Evolutionary conservation across 345 rosid species (phyloP), one percentile per base, ranked within the genome.

Genomic region (Bruguiera sexangula): DNA sequence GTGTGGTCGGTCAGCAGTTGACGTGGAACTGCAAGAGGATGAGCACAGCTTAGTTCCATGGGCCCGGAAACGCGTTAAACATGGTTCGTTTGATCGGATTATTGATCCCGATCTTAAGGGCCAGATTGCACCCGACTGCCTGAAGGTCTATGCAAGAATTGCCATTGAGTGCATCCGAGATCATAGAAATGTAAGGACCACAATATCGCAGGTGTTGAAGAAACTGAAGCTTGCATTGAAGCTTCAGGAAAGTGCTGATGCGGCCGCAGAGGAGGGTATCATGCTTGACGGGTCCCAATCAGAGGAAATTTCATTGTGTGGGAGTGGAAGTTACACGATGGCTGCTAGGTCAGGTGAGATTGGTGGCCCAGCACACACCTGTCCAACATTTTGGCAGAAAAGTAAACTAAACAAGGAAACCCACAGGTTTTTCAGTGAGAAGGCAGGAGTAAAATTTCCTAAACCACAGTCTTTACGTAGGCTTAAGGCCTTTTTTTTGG

Each of bases 1-100:
- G 19, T 71, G 60, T 29, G 74, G 37, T 24, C 37, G 68, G 57
- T 60, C 67, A 37, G 68, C 53, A 1, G 74, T 71, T 11, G 68
- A 70, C 15, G 26, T 19, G 34, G 61, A 51, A 32, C 52, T 62
- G 11, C 68, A 71, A 20, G 74, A 71, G 6, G 68, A 63, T 22
- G 34, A 69, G 5, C 72, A 69, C 4, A 60, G 72, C 59, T 62
- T 69, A 29, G 59, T 32, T 29, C 1, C 31, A 30, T 60, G 65
- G 72, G 66, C 59, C 29, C 60, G 26, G 20, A 26, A n/a, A 34
- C 65, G 60, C 48, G 10, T 60, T 50, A 61, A 52, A 60, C 46
- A 60, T 4, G 60, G 72, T 5, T 59, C 65, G 2, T 21, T 69
- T 50, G 65, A 69, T 22, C 65, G 32, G 34, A 60, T 69, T 6